Conservation (phyloP, 768 basidiomycete species). For the Lactarius sanguifluus region DNA sequence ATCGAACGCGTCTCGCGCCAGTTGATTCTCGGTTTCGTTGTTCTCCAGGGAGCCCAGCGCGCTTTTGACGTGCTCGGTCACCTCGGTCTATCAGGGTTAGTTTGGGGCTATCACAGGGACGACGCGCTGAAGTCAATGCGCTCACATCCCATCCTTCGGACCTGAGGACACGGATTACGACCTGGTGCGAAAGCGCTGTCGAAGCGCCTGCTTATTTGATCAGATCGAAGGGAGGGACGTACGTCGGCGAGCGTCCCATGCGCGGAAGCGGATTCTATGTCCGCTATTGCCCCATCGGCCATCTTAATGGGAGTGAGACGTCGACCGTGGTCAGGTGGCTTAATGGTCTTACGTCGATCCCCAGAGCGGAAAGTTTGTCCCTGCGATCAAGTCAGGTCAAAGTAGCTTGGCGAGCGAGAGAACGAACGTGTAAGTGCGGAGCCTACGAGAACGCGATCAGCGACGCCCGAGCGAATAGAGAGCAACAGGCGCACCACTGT, state of each 20-base stretch:
- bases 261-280: slow-evolving; percentile 7
- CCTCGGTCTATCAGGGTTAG: slow-evolving; percentile 6
- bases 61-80: slow-evolving; percentile 9
- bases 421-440: slow-evolving; percentile 22
- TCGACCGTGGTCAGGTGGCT: not conserved
- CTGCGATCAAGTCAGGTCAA: not conserved
- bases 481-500: slow-evolving; percentile 8
- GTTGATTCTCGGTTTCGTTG: slow-evolving; percentile 7
- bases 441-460: slow-evolving; percentile 6
- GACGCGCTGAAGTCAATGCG: not conserved
- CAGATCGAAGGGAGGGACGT: not conserved
- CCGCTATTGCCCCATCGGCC: slow-evolving; percentile 5
- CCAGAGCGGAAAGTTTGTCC: slow-evolving; percentile 21
- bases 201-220: not conserved
- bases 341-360: slow-evolving; percentile 21
- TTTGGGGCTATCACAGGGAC: not conserved
- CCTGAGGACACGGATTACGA: slow-evolving; percentile 5
- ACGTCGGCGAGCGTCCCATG: slow-evolving; percentile 16
- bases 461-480: not conserved
- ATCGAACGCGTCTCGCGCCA: slow-evolving; percentile 6
- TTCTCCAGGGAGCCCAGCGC: slow-evolving; percentile 14
- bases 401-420: not conserved
- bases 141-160: slow-evolving; percentile 21
- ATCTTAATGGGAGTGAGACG: not conserved
- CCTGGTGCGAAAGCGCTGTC: not conserved